Conservation (phyloP, 768 basidiomycete genomes). For the Artomyces pyxidatus region DNA sequence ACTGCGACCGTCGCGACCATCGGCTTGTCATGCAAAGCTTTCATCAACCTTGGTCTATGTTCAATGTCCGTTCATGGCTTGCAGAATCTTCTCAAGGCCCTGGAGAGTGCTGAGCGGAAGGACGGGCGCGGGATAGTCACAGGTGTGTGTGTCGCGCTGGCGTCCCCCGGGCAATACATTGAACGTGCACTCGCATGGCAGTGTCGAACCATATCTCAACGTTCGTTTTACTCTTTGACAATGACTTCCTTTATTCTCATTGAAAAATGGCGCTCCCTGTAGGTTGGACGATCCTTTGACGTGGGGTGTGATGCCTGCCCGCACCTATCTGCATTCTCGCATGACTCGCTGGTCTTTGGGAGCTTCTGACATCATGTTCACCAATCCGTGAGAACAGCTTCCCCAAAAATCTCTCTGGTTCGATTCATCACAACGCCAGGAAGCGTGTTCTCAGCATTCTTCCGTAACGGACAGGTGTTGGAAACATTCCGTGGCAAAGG, state of each 20-base stretch:
- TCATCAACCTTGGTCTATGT: constrained; percentile 59
- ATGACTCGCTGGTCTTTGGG: constrained; percentile 88
- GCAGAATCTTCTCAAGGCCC: constrained; percentile 50
- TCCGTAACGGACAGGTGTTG: constrained; percentile 81
- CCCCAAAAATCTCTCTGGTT: not conserved
- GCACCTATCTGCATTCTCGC: constrained; percentile 47
- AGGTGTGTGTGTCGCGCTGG: constrained; percentile 35
- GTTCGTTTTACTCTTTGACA: constrained; percentile 32
- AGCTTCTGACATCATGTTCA: constrained; percentile 91
- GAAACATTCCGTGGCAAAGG: constrained; percentile 91
- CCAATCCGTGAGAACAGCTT: constrained; percentile 60
- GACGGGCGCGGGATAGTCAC: constrained; percentile 64
- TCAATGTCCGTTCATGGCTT: constrained; percentile 68
- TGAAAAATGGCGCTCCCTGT: constrained; percentile 5
- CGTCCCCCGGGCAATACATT: not conserved
- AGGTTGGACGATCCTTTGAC: constrained; percentile 77
- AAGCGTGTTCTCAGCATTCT: constrained; percentile 79
- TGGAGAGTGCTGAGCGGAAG: constrained; percentile 39
- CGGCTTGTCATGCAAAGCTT: constrained; percentile 73
- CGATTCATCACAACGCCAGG: constrained; percentile 6
- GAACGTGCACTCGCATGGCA: constrained; percentile 23
- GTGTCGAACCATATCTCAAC: constrained; percentile 95
- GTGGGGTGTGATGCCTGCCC: constrained; percentile 80
- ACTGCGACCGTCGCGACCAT: constrained; percentile 54
- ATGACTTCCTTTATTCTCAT: not conserved